A percentile compares a stretch with the other conserved stretches of the same genome.
Evolutionary conservation across 306 rosid genomes (phyloP).

Genomic region (Benincasa hispida): DNA sequence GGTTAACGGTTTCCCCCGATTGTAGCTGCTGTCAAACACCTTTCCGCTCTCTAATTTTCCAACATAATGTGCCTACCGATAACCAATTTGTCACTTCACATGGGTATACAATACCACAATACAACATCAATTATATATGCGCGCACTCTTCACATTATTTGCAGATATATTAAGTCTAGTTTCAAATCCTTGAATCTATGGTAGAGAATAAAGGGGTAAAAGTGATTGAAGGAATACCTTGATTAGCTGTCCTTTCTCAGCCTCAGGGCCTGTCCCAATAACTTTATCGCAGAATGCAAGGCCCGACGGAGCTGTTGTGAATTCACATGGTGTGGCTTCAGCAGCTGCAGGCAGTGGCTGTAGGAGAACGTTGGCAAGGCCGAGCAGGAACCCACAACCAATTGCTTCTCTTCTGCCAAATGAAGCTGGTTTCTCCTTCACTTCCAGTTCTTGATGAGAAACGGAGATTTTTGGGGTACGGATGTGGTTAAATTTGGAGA

Average conservation of each 20-base stretch:
- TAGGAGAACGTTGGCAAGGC: constrained; percentile 20
- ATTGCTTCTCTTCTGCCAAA: constrained; percentile 13
- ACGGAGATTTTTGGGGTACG: not conserved
- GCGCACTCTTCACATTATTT: not conserved
- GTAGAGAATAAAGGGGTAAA: not conserved
- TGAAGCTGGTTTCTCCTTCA: not conserved
- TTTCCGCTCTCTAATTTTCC: constrained; percentile 90
- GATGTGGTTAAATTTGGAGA: not conserved
- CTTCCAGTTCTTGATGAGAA: not conserved
- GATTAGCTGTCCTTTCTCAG: constrained; percentile 67
- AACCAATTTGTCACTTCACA: not conserved
- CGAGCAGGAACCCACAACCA: constrained; percentile 36
- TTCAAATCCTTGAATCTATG: not conserved
- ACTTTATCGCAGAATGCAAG: constrained; percentile 74
- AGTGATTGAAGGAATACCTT: constrained; percentile 32
- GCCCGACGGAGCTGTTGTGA: constrained; percentile 60
- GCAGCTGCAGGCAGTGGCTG: constrained; percentile 6
- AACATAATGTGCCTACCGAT: constrained; percentile 63
- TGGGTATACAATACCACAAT: not conserved
- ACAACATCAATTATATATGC: not conserved
- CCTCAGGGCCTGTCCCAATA: constrained; percentile 63
- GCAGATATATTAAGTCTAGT: not conserved
- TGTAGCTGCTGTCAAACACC: constrained; percentile 84
- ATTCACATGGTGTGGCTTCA: constrained; percentile 36
- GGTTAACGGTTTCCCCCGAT: constrained; percentile 78